Percentiles rank a stretch among this genome's conserved stretches.
phyloP scores from a whole-genome alignment of 176 grass and related monocot species.

The Echinochloa phyllopogon region DNA sequence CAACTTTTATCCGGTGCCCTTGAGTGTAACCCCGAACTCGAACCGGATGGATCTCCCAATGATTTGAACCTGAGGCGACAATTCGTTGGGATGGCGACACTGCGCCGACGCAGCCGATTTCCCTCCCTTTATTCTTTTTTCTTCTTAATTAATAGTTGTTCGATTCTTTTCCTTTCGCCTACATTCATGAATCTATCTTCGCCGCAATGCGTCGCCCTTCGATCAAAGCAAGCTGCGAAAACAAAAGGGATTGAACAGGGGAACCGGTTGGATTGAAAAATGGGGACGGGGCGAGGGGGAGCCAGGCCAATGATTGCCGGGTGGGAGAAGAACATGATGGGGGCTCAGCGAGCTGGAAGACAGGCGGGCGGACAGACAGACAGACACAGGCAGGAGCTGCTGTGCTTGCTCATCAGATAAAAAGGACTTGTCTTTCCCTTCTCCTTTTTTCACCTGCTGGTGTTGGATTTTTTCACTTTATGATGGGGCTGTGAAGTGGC shows the following conservation, averaged over 20 bases:
- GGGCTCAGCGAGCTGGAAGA: constrained; percentile 47
- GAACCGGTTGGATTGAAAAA: constrained; percentile 15
- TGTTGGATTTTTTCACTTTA: constrained; percentile 7
- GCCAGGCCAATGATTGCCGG: constrained; percentile 53
- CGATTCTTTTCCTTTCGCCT: background rate
- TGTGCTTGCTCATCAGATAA: constrained; percentile 26
- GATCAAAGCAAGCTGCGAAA: constrained; percentile 15
- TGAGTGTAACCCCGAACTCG: constrained; percentile 43
- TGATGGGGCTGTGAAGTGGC: background rate
- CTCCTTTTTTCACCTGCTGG: background rate
- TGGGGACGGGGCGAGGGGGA: background rate
- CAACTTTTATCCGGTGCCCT: constrained; percentile 30
- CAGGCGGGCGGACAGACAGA: constrained; percentile 27
- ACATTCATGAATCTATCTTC: constrained; percentile 22
- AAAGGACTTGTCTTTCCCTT: background rate
- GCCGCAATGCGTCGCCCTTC: background rate
- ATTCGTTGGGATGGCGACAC: constrained; percentile 62
- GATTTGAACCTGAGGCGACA: constrained; percentile 60
- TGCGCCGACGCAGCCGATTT: constrained; percentile 53
- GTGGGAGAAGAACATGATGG: constrained; percentile 37
- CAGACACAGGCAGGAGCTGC: constrained; percentile 34
- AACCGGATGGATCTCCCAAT: constrained; percentile 59
- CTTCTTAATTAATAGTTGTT: background rate
- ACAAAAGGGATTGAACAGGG: background rate
- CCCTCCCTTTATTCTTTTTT: background rate